A percentile compares a stretch with the other conserved stretches of the same genome.
Conservation (phyloP, 257 asterid species). For the Orobanche coerulescens region DNA sequence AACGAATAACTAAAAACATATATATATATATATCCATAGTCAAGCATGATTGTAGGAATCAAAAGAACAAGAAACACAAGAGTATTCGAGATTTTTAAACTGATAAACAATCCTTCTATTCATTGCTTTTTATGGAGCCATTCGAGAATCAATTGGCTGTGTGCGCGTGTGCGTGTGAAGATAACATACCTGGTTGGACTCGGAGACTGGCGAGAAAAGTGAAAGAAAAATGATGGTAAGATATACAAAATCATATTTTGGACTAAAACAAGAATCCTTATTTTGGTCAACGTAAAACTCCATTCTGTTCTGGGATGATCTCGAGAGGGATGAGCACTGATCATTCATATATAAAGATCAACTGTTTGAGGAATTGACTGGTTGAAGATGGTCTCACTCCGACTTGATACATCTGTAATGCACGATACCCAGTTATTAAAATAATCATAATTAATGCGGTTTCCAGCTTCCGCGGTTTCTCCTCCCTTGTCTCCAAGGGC, state of each 20-base stretch:
- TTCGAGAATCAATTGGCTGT: too few relatives aligned
- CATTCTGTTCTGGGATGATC: neutral
- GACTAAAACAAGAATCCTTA: conserved; percentile 20
- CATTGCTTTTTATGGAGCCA: neutral
- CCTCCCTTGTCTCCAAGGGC: too few relatives aligned
- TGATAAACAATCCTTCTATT: neutral
- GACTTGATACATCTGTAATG: too few relatives aligned
- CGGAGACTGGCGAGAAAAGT: conserved; percentile 23
- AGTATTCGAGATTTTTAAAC: neutral
- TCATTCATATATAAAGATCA: too few relatives aligned
- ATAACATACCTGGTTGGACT: conserved; percentile 33
- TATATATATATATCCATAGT: neutral
- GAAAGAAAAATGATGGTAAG: conserved; percentile 20
- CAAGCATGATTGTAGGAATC: too few relatives aligned
- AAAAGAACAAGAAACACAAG: neutral
- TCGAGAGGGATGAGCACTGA: neutral
- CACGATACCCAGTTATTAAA: too few relatives aligned
- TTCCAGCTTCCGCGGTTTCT: too few relatives aligned
- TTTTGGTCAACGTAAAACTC: neutral
- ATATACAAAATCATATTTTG: neutral
- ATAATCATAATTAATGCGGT: too few relatives aligned
- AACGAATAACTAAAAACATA: neutral
- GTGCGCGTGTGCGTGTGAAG: neutral
- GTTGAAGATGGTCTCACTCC: too few relatives aligned
- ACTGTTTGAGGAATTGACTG: neutral